These are phyloP conservation scores for Lentinula novae-zelandiae DNA, from an alignment of 1,284 basidiomycete genomes.

Conservation along the genomic window DNA sequence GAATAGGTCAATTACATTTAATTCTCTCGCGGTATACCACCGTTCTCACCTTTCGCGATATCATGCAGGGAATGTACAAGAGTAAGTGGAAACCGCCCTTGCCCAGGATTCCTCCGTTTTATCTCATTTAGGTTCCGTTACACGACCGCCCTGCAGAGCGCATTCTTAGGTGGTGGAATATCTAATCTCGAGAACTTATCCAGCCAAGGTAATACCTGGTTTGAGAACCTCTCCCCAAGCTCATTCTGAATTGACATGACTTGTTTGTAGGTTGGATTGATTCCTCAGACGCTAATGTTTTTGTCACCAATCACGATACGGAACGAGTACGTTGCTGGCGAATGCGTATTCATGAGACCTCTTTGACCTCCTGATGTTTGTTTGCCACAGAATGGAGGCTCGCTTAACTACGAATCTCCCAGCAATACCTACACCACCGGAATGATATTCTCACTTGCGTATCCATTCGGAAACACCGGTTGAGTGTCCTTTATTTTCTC, in stretches of 20 bases:
- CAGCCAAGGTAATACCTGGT: conserved; percentile 34
- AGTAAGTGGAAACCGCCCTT: conserved; percentile 34
- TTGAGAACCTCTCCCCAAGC: background rate
- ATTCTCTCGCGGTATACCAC: background rate
- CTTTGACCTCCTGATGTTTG: background rate
- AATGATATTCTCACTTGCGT: conserved; percentile 60
- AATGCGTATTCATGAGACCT: background rate
- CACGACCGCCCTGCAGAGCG: conserved; percentile 45
- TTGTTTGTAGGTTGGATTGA: conserved; percentile 50
- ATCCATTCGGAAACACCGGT: conserved; percentile 50
- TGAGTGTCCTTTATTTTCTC: background rate
- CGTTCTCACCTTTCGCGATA: background rate
- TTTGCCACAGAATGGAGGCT: conserved; percentile 42
- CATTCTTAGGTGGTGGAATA: conserved; percentile 51
- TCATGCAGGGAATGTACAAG: conserved; percentile 56
- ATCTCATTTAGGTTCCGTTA: conserved; percentile 52
- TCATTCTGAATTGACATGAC: background rate
- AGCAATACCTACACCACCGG: conserved; percentile 62
- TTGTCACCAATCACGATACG: conserved; percentile 69
- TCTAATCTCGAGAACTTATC: conserved; percentile 53
- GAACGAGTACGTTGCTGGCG: conserved; percentile 44
- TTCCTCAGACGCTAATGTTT: conserved; percentile 55
- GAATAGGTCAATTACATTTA: conserved; percentile 36
- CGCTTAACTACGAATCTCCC: conserved; percentile 56
- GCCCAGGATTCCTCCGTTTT: background rate